Percentiles rank a stretch among this genome's conserved stretches.
These are phyloP conservation scores for Hippophae rhamnoides DNA, from an alignment of 306 rosid genomes.

Conservation along the genomic window DNA sequence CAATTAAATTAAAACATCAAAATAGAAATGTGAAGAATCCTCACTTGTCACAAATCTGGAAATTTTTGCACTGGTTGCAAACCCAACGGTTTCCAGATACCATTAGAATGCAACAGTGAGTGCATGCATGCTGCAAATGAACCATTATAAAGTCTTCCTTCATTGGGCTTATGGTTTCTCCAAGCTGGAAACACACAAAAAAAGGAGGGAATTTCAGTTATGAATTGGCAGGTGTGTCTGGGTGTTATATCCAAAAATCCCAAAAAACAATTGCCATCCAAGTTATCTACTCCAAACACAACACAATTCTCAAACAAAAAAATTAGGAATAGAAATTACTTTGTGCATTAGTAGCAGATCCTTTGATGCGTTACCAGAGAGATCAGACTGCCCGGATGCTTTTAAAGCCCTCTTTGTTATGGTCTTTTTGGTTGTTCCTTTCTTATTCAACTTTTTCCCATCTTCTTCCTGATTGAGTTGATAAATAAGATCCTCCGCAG, in stretches of 20 bases:
- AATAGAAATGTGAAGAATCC: constrained; percentile 9
- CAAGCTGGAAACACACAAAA: constrained; percentile 53
- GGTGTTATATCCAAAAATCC: not conserved
- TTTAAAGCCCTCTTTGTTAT: constrained; percentile 87
- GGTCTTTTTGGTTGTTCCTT: constrained; percentile 78
- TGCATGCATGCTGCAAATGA: constrained; percentile 85
- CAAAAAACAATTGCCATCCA: not conserved
- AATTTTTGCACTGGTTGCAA: constrained; percentile 86
- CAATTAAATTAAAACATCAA: not conserved
- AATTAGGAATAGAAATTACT: constrained; percentile 37
- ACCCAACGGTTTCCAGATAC: constrained; percentile 82
- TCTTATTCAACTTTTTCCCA: constrained; percentile 85
- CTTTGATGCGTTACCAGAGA: constrained; percentile 87
- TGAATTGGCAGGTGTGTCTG: not conserved
- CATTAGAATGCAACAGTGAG: constrained; percentile 75
- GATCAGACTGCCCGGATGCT: constrained; percentile 94
- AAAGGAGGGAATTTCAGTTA: not conserved
- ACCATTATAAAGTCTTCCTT: constrained; percentile 99
- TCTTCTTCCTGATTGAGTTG: constrained; percentile 96
- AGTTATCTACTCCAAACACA: not conserved
- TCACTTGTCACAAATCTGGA: constrained; percentile 92
- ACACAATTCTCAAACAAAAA: not conserved
- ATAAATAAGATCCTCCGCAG: constrained; percentile 94
- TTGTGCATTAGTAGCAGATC: constrained; percentile 97
- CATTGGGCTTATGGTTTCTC: constrained; percentile 94